Evolutionary conservation across 2,329 filamentous ascomycete genomes (phyloP).

Genomic region (Daldinia eschscholtzii): DNA sequence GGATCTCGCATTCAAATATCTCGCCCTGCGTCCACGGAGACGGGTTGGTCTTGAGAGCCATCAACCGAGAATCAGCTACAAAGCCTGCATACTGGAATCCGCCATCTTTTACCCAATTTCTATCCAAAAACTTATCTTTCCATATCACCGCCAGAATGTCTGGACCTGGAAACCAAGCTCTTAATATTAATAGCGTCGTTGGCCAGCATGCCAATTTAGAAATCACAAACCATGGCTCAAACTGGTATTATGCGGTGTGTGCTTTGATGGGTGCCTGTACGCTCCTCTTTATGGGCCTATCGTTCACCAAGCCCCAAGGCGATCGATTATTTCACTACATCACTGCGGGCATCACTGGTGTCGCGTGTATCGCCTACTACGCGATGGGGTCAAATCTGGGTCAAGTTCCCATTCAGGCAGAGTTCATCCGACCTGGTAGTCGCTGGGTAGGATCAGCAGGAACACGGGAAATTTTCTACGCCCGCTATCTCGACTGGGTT

Average conservation of each 20-base stretch:
- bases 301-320: conserved; percentile 64
- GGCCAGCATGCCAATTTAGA: conserved; percentile 67
- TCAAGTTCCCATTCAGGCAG: conserved; percentile 71
- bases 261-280: conserved; percentile 69
- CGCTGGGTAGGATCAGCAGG: conserved; percentile 60
- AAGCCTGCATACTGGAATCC: neutral
- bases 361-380: conserved; percentile 74
- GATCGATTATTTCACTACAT: conserved; percentile 75
- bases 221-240: conserved; percentile 70
- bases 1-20: conserved; percentile 39
- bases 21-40: neutral
- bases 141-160: conserved; percentile 41
- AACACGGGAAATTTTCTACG: conserved; percentile 75
- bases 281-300: conserved; percentile 65
- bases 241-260: conserved; percentile 73
- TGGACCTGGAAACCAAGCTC: conserved; percentile 58
- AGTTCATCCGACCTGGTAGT: conserved; percentile 62
- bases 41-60: neutral
- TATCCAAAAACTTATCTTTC: neutral
- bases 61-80: neutral
- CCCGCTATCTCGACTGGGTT: conserved; percentile 74
- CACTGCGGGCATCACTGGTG: conserved; percentile 68
- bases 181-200: conserved; percentile 60
- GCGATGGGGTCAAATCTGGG: conserved; percentile 76
- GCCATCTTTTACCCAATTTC: neutral